These are phyloP conservation scores for Umbellularia californica DNA, from an alignment of 164 flowering plant species.

Conservation along the genomic window DNA sequence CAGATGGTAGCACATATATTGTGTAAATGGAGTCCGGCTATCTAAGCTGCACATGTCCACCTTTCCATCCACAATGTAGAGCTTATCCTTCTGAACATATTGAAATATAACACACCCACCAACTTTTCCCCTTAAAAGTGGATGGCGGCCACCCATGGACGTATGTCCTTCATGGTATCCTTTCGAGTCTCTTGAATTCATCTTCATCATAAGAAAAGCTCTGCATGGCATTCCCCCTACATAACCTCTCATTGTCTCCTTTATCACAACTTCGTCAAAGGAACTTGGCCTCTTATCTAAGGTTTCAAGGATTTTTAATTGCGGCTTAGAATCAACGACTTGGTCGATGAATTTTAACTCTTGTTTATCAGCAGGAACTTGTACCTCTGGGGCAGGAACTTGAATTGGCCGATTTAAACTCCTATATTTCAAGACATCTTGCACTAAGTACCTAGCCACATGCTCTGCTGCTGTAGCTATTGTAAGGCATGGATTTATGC, in stretches of 20 bases:
- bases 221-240: constrained; percentile 57
- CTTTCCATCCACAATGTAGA: constrained; percentile 50
- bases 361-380: not conserved
- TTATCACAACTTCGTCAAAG: constrained; percentile 2
- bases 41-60: constrained; percentile 45
- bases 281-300: not conserved
- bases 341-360: not conserved
- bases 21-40: constrained; percentile 46
- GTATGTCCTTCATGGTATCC: constrained; percentile 6
- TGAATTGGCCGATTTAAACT: constrained; percentile 10
- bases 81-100: constrained; percentile 35
- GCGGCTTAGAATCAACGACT: constrained; percentile 6
- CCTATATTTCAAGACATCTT: constrained; percentile 34
- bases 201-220: constrained; percentile 45
- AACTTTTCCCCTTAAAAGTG: constrained; percentile 35
- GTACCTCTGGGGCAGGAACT: not conserved
- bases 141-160: constrained; percentile 15
- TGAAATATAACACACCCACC: constrained; percentile 43
- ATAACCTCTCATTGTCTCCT: constrained; percentile 48
- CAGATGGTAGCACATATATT: constrained; percentile 49
- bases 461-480: constrained; percentile 53
- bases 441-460: constrained; percentile 36
- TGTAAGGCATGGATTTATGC: constrained; percentile 42
- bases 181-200: constrained; percentile 17
- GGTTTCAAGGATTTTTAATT: not conserved